These are phyloP conservation scores for Bipolaris oryzae DNA, from an alignment of 2,329 filamentous ascomycete species.

Conservation along the genomic window DNA sequence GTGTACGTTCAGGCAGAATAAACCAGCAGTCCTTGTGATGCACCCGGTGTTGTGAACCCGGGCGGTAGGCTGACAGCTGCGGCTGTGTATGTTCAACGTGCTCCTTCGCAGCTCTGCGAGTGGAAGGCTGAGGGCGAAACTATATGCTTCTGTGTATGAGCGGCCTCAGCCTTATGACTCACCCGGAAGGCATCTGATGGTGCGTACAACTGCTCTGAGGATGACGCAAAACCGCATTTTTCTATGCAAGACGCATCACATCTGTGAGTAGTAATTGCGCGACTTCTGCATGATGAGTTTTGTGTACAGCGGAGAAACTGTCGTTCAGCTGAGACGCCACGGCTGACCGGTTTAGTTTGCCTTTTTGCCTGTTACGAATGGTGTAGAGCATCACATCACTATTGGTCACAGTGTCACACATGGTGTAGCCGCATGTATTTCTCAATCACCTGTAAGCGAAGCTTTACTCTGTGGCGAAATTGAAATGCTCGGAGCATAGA, in stretches of 20 bases:
- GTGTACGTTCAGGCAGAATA: background rate
- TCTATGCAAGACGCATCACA: background rate
- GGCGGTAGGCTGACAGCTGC: background rate
- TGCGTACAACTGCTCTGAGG: background rate
- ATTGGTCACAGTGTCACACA: background rate
- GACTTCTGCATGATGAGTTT: background rate
- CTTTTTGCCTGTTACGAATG: constrained; percentile 8
- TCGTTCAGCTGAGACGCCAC: constrained; percentile 1
- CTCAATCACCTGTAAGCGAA: background rate
- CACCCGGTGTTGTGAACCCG: background rate
- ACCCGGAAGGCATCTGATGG: background rate
- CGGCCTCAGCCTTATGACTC: constrained; percentile 12
- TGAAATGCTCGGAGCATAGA: background rate
- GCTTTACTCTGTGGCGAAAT: background rate
- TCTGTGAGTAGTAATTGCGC: background rate
- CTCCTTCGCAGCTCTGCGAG: background rate
- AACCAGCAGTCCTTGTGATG: background rate
- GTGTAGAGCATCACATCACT: background rate
- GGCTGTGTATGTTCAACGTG: background rate
- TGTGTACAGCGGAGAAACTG: background rate
- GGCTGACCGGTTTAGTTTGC: constrained; percentile 1
- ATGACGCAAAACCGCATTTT: background rate
- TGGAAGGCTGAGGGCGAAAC: constrained; percentile 4
- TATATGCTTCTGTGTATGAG: constrained; percentile 5
- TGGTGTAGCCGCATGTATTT: background rate